Evolutionary conservation across 23 red algal species (phyloP).

Genomic region (Gracilaria domingensis): DNA sequence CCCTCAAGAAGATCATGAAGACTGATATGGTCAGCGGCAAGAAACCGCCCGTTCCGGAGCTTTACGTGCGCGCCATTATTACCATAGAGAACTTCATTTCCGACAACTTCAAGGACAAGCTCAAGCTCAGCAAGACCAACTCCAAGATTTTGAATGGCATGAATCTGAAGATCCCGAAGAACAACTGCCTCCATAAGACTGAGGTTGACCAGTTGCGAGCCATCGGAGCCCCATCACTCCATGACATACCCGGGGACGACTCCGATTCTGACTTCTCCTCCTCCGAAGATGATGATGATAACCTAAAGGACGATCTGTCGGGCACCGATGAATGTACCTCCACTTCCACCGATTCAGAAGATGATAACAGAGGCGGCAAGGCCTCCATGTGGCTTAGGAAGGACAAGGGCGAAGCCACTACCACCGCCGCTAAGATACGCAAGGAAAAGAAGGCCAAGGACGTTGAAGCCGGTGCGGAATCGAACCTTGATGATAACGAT

Average conservation of each 20-base stretch:
- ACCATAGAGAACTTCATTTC: constrained; percentile 86
- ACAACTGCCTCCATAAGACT: constrained; percentile 73
- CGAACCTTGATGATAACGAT: constrained; percentile 63
- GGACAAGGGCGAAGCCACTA: constrained; percentile 30
- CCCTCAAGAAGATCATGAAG: constrained; percentile 74
- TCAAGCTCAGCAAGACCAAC: constrained; percentile 98
- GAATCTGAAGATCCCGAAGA: constrained; percentile 90
- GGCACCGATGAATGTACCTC: constrained; percentile 55
- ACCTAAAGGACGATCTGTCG: constrained; percentile 15
- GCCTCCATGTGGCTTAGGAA: constrained; percentile 71
- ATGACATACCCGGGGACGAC: constrained; percentile 67
- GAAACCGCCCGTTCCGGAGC: constrained; percentile 76
- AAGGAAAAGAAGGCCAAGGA: constrained; percentile 19
- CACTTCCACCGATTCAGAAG: constrained; percentile 46
- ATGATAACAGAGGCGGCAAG: constrained; percentile 23
- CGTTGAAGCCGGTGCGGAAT: constrained; percentile 49
- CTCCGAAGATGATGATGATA: constrained; percentile 22
- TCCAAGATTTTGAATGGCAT: constrained; percentile 97
- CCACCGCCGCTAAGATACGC: constrained; percentile 9
- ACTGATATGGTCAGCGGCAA: constrained; percentile 76
- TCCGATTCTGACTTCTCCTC: constrained; percentile 48
- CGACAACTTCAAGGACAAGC: constrained; percentile 71
- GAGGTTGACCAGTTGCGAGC: constrained; percentile 82
- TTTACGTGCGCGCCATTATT: constrained; percentile 81
- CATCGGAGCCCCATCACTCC: constrained; percentile 53